Conservation (phyloP, 805 yeast species). For the Clavispora phyllophila region DNA sequence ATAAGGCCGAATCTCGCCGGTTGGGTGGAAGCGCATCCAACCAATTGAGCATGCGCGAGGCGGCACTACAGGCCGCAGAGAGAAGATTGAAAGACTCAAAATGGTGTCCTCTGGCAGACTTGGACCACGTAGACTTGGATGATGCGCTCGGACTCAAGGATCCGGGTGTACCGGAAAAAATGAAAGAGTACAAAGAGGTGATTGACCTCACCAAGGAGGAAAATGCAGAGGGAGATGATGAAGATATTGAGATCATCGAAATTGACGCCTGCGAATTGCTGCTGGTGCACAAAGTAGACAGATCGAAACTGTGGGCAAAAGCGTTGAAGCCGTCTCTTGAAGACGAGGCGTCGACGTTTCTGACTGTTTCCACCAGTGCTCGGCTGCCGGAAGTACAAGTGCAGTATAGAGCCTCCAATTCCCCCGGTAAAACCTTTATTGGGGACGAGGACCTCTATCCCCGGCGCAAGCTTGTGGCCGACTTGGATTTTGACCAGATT, state of each 20-base stretch:
- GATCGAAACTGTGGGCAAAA: conserved; percentile 1
- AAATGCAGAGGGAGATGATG: conserved; percentile 8
- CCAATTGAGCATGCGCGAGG: conserved; percentile 30
- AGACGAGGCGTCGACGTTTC: neutral
- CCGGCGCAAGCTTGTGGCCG: conserved; percentile 26
- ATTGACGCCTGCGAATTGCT: conserved; percentile 11
- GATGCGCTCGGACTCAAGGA: neutral
- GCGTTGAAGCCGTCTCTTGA: neutral
- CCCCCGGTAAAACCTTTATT: conserved; percentile 23
- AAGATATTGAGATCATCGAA: conserved; percentile 11
- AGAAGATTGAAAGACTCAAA: conserved; percentile 49
- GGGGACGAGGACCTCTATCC: conserved; percentile 18
- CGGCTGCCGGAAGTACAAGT: neutral
- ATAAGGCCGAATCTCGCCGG: conserved; percentile 35
- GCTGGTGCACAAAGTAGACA: neutral
- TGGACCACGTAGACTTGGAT: conserved; percentile 9
- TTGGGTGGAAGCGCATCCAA: conserved; percentile 17
- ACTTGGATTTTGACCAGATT: conserved; percentile 26
- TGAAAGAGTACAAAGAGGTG: conserved; percentile 6
- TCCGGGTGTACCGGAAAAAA: neutral
- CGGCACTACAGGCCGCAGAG: conserved; percentile 59
- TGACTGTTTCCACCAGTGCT: neutral
- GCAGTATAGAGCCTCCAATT: conserved; percentile 20
- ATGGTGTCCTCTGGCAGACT: conserved; percentile 35
- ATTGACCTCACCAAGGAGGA: conserved; percentile 13